phyloP scores from a whole-genome alignment of 768 basidiomycete genomes.

The Gelatoporia subvermispora region DNA sequence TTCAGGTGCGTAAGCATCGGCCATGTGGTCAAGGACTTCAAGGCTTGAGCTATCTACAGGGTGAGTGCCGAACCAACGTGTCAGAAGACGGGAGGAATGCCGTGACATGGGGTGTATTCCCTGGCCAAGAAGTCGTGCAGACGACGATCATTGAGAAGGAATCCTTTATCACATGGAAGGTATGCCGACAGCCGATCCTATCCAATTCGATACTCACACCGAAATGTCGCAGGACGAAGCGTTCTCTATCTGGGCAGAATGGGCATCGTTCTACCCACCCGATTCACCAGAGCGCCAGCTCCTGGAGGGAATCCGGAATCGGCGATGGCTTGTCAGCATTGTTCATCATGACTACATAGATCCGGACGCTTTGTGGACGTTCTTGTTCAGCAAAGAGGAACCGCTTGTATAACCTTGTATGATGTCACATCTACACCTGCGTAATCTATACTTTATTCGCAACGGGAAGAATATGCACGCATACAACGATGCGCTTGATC shows the following conservation, averaged over 20 bases:
- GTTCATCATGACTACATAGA: constrained; percentile 92
- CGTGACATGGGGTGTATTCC: constrained; percentile 98
- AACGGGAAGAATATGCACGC: no score
- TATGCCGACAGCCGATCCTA: constrained; percentile 23
- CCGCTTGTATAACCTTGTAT: constrained; percentile 2
- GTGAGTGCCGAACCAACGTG: constrained; percentile 77
- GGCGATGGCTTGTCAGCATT: constrained; percentile 87
- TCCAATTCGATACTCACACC: not conserved
- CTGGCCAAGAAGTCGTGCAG: constrained; percentile 92
- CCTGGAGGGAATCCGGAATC: constrained; percentile 65
- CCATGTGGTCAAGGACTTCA: not conserved
- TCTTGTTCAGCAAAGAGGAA: constrained; percentile 48
- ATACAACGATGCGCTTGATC: no score
- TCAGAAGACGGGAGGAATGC: constrained; percentile 79
- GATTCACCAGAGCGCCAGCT: constrained; percentile 64
- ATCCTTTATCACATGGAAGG: constrained; percentile 97
- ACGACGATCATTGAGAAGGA: constrained; percentile 95
- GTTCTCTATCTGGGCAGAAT: constrained; percentile 92
- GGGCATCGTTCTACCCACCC: constrained; percentile 85
- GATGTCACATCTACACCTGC: no score
- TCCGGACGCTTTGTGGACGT: constrained; percentile 74
- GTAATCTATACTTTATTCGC: no score
- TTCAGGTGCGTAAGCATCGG: constrained; percentile 45
- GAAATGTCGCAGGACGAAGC: constrained; percentile 73
- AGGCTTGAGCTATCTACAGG: constrained; percentile 38